Base-by-base conservation (phyloP, 306 rosid species). In the Fragaria ananassa region DNA sequence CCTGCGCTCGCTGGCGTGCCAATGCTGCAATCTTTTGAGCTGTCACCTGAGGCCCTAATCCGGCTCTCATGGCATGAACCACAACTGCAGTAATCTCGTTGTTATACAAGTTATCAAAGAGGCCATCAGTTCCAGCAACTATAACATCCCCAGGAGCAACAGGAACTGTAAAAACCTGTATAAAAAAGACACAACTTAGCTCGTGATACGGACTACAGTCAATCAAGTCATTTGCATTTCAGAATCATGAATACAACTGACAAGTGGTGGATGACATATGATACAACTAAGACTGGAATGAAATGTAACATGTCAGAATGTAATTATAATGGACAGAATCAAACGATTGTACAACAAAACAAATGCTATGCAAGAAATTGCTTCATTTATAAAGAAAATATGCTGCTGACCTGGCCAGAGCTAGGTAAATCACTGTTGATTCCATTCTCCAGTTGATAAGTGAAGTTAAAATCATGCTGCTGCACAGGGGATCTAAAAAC, bases 21-120 rank as follows among this genome's bases (percentile, higher is more conserved):
- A 96, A 76, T 6, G 98, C 99, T 23, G 99, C 99, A 79, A 96
- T 89, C 90, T 96, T 96, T 88, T 96, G 99, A 8, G 99, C 99
- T 45, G 97, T 92, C 58, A 84, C 97, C 83, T 92, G 97, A 49
- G 98, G 89, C 61, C 92, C 84, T 42, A 91, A 86, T 42, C 97
- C 91, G 1, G 96, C 88, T 87, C 98, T 89, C 54, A 83, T 35
- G 29, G 96, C 96, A 46, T 96, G 96, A 77, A 96, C 99, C 76
- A 92, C 98, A 65, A 92, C 91, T 0, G 97, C 93, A 0, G 97
- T 91, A n/a, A 96, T 89, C 90, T 96, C 99, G 50, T 88, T 96
- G 74, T 81, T 88, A 84, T 96, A 96, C 53, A 96, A 79, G 88
- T 96, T 95, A 83, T 95, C 99, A 44, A 95, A 95, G 44, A 95